Evolutionary conservation across 345 rosid genomes (phyloP), one percentile per base, ranked within the genome.

Genomic region (Triadica sebifera): DNA sequence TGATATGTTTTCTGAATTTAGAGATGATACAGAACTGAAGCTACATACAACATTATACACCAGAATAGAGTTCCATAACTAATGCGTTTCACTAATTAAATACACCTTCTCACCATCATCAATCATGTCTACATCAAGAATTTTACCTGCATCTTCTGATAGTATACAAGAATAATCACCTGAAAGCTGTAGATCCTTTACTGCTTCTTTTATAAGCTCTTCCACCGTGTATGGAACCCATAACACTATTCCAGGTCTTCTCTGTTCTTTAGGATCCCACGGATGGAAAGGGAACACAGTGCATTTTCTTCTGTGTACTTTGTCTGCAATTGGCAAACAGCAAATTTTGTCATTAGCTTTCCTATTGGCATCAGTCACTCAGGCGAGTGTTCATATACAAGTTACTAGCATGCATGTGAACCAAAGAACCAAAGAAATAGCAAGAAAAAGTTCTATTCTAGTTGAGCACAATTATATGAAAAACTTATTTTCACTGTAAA

Each of bases 281-380:
- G 97, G 97, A 76, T 86, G 90, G 82, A 82, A 89, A 1, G 97
- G 91, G 56, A 85, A 92, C 16, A 94, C 81, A 1, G 93, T 92
- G 80, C 98, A 94, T 78, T 89, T 92, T 65, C 80, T 86, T 24
- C 71, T 76, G 56, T 77, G 82, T 3, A 13, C 67, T 22, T 81
- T 81, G 59, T 84, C 89, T 85, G 89, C 57, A 81, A 70, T 75
- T 72, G 64, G 22, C 37, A 20, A 66, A 69, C 43, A 65, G 37
- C 62, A 74, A 47, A 29, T 4, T 50, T 62, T 51, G 12, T 3
- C 43, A 74, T 43, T 46, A 67, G 52, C 41, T 12, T 34, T 34
- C 2, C 4, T 55, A n/a, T 41, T 53, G 20, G n/a, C 7, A 53
- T 53, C 16, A 53, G n/a, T 2, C 3, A 43, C 47, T 43, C 47